phyloP scores from a whole-genome alignment of 805 yeast species.

The Yamadazyma sp. region DNA sequence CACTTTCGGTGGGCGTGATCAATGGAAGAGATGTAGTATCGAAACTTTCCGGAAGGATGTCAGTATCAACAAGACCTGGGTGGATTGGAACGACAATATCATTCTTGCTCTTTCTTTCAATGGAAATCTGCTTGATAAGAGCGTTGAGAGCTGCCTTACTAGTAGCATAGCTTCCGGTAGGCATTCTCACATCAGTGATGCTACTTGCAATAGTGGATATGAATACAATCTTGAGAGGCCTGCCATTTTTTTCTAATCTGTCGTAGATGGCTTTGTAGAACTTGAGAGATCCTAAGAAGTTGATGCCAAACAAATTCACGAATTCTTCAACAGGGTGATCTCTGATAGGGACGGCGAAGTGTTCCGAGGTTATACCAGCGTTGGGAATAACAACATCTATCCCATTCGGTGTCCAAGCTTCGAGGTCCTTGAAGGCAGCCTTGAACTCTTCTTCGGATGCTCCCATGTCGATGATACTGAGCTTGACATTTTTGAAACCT shows the following conservation, averaged over 20 bases:
- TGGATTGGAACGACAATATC: conserved; percentile 33
- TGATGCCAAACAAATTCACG: not conserved
- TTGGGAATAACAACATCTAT: conserved; percentile 37
- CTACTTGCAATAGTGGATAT: conserved; percentile 17
- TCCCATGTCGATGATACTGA: conserved; percentile 9
- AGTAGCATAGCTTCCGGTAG: conserved; percentile 23
- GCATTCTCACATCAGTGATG: not conserved
- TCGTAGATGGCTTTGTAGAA: conserved; percentile 1
- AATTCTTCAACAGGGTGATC: conserved; percentile 5
- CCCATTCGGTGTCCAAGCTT: conserved; percentile 24
- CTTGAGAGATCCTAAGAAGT: conserved; percentile 3
- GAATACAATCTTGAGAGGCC: not conserved
- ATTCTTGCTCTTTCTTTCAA: conserved; percentile 20
- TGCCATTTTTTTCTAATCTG: conserved; percentile 2
- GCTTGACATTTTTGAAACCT: conserved; percentile 10
- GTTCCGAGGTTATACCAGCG: conserved; percentile 24
- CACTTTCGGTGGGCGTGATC: conserved; percentile 1
- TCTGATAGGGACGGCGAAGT: not conserved
- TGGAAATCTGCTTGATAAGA: conserved; percentile 22
- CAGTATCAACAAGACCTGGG: conserved; percentile 41
- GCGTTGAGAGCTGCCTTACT: conserved; percentile 37
- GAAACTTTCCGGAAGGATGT: conserved; percentile 20
- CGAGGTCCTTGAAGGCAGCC: conserved; percentile 12
- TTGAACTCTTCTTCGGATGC: conserved; percentile 11
- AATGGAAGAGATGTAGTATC: not conserved